Base-by-base conservation (phyloP, 441 rosid species). In the Erodium moschatum region DNA sequence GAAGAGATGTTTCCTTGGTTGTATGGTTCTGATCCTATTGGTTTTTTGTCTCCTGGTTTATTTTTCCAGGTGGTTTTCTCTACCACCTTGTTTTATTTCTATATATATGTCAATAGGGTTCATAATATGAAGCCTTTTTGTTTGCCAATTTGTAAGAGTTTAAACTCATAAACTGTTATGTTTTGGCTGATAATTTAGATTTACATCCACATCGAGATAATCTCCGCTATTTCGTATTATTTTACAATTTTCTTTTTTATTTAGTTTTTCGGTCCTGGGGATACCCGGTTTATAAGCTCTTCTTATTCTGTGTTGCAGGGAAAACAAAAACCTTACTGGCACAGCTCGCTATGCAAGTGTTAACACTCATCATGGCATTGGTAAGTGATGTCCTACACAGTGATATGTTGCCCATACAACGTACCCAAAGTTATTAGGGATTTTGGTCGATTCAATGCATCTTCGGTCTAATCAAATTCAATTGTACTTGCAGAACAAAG, bases 311-410 rank as follows among this genome's bases (percentile, higher is more conserved):
- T 69, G 64, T 69, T 69, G 72, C 80, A 90, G 97, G 79, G 97
- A 89, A 74, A 90, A 89, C 81, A 90, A 87, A 75, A 90, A 90
- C 69, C 91, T 91, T 40, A 91, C 97, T 2, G 97, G 97, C 76
- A 91, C 97, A 63, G 97, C 97, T 71, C 87, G 97, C 16, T 91
- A 91, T 86, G 97, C 97, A 67, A 90, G 97, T 86, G 91, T 88
- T 56, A 90, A 90, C 74, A 90, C 97, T 74, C 97, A 90, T 76
- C 89, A 87, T 64, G 97, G 97, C 70, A 76, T 91, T 75, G 97
- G 97, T 86, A 50, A 86, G 91, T 84, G 6, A 72, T 58, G 35
- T 42, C 69, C 33, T 68, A 9, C 67, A 33, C 64, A 42, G 21
- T 81, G 64, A 69, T 69, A n/a, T n/a, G 13, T 75, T 72, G n/a